Evolutionary conservation across 1,284 basidiomycete genomes (phyloP).

Genomic region (Ceratobasidium sp.): DNA sequence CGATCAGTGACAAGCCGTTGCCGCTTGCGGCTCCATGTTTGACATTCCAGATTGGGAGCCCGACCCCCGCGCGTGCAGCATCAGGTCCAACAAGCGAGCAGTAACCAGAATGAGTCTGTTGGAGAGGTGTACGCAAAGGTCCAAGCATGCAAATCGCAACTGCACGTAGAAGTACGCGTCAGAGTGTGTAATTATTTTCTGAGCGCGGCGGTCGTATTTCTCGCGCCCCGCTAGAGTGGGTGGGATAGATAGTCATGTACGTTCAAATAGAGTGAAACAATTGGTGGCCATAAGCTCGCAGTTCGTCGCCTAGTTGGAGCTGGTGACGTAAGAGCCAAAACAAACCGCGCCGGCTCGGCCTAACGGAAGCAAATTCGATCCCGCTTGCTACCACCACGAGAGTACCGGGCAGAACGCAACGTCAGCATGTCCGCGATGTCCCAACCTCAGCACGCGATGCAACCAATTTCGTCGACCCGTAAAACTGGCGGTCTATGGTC

Average conservation of each 20-base stretch:
- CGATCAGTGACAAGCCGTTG: not conserved
- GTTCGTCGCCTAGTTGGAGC: too few relatives aligned
- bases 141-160: too few relatives aligned
- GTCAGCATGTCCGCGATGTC: not conserved
- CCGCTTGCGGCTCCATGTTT: not conserved
- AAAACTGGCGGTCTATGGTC: conserved; percentile 26
- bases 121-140: too few relatives aligned
- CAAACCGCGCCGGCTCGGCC: not conserved
- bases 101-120: not conserved
- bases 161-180: too few relatives aligned
- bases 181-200: too few relatives aligned
- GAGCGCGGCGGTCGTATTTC: too few relatives aligned
- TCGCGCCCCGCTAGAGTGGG: too few relatives aligned
- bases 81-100: not conserved
- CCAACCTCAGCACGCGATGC: not conserved
- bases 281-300: too few relatives aligned
- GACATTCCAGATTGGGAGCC: not conserved
- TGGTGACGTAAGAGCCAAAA: too few relatives aligned
- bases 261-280: too few relatives aligned
- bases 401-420: not conserved
- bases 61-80: not conserved
- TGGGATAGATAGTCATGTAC: too few relatives aligned
- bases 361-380: conserved; percentile 1
- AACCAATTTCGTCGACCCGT: not conserved
- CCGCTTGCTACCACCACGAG: not conserved